These are phyloP conservation scores for Ceratocystis cubensis DNA, from an alignment of 2,329 filamentous ascomycete species.

Conservation along the genomic window DNA sequence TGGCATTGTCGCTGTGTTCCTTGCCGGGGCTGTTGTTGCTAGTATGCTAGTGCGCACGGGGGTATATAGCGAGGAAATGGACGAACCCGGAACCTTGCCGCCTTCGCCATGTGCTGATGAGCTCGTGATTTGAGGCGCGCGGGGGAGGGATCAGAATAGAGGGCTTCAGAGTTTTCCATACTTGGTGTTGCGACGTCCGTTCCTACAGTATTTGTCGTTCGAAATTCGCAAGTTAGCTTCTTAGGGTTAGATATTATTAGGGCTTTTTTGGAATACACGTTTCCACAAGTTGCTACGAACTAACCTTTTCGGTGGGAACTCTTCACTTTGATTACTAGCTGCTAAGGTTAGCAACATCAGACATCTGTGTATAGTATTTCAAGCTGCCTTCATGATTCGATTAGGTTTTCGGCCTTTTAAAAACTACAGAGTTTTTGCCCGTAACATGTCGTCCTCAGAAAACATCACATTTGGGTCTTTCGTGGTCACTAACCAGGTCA, in stretches of 20 bases:
- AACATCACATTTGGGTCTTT: slow-evolving; percentile 62
- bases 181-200: no score
- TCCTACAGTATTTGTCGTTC: not conserved
- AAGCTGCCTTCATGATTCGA: not conserved
- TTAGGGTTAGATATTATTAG: not conserved
- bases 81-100: not conserved
- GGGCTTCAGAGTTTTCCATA: not conserved
- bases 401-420: not conserved
- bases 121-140: slow-evolving; percentile 11
- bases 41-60: slow-evolving; percentile 16
- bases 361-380: not conserved
- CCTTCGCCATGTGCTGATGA: slow-evolving; percentile 17
- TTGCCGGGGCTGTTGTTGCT: slow-evolving; percentile 6
- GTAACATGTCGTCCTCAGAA: slow-evolving; percentile 13
- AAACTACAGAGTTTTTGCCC: not conserved
- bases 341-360: not conserved
- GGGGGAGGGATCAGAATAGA: not conserved
- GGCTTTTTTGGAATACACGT: not conserved
- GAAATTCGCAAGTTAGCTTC: no score
- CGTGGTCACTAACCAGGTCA: slow-evolving; percentile 60
- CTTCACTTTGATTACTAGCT: not conserved
- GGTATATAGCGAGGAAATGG: slow-evolving; percentile 19
- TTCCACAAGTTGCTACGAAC: not conserved
- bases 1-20: slow-evolving; percentile 10
- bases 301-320: not conserved